Conservation (phyloP, 2,329 filamentous ascomycete genomes). For the Botrytis squamosa region DNA sequence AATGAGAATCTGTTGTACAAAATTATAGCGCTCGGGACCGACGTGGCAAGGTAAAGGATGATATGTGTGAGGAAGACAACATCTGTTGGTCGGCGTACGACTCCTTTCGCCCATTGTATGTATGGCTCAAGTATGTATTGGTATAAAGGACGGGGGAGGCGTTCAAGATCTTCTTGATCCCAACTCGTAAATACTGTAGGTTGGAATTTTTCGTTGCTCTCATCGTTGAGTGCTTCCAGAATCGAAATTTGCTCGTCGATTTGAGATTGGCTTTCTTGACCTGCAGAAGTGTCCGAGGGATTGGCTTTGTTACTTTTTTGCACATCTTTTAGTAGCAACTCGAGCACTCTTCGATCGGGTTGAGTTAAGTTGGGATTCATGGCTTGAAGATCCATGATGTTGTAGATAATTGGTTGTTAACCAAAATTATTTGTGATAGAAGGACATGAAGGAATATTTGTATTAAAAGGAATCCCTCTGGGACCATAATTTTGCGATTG, state of each 20-base stretch:
- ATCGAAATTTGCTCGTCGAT: slow-evolving; percentile 19
- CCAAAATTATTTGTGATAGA: background rate
- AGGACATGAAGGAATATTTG: slow-evolving; percentile 11
- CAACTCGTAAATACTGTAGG: slow-evolving; percentile 31
- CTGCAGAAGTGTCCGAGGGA: background rate
- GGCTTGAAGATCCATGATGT: slow-evolving; percentile 20
- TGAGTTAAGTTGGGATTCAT: slow-evolving; percentile 19
- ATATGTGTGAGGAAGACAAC: slow-evolving; percentile 78
- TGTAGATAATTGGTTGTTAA: slow-evolving; percentile 6
- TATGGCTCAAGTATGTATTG: slow-evolving; percentile 25
- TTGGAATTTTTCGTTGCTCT: slow-evolving; percentile 26
- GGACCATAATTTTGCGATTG: slow-evolving; percentile 15
- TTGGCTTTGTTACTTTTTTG: background rate
- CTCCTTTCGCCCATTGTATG: slow-evolving; percentile 28
- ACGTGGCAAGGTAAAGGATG: slow-evolving; percentile 67
- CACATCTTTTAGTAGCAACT: slow-evolving; percentile 16
- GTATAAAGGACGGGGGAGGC: slow-evolving; percentile 24
- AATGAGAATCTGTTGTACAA: slow-evolving; percentile 67
- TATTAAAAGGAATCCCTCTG: background rate
- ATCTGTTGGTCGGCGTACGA: slow-evolving; percentile 48
- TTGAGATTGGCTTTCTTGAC: slow-evolving; percentile 7
- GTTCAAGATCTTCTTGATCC: slow-evolving; percentile 28
- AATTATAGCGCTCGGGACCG: slow-evolving; percentile 64
- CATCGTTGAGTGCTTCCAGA: slow-evolving; percentile 22
- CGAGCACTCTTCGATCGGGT: slow-evolving; percentile 21